A percentile compares a stretch with the other conserved stretches of the same genome.
Conservation (phyloP, 306 rosid genomes). For the Abrus pulchellus region DNA sequence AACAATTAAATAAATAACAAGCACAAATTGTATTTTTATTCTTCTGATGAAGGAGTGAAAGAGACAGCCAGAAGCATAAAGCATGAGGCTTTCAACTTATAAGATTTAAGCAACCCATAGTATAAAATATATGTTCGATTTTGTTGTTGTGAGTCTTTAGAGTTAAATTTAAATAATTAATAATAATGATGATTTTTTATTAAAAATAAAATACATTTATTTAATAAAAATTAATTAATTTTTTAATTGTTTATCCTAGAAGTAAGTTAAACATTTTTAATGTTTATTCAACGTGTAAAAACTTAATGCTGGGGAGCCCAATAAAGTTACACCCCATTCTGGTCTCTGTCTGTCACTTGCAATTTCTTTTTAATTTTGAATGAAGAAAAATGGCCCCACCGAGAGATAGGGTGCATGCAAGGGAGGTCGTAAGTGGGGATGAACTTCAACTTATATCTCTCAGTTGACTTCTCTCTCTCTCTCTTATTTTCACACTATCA, state of each 20-base stretch:
- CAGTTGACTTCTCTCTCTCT: slow-evolving; percentile 65
- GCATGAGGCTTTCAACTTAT: no score
- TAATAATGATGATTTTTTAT: no score
- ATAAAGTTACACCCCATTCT: slow-evolving; percentile 20
- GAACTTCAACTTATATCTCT: slow-evolving; percentile 32
- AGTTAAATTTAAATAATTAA: no score
- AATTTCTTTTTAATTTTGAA: slow-evolving; percentile 34
- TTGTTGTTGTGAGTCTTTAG: no score
- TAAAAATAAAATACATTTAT: no score
- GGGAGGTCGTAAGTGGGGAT: slow-evolving; percentile 88
- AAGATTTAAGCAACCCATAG: slow-evolving; percentile 10
- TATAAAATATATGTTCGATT: neutral
- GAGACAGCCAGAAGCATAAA: neutral
- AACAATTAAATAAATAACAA: neutral
- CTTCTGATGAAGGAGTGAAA: neutral
- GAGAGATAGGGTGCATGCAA: slow-evolving; percentile 53
- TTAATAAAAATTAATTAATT: no score
- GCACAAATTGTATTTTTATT: slow-evolving; percentile 8
- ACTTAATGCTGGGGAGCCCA: slow-evolving; percentile 17
- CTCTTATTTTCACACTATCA: slow-evolving; percentile 3
- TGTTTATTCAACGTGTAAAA: slow-evolving; percentile 30
- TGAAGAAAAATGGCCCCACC: slow-evolving; percentile 36
- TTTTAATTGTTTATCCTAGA: no score
- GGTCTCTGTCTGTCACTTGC: slow-evolving; percentile 12
- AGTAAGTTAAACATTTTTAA: no score